A percentile compares a stretch with the other conserved stretches of the same genome.
Conservation (phyloP, 2,329 filamentous ascomycete species). For the Tolypocladium amazonense region DNA sequence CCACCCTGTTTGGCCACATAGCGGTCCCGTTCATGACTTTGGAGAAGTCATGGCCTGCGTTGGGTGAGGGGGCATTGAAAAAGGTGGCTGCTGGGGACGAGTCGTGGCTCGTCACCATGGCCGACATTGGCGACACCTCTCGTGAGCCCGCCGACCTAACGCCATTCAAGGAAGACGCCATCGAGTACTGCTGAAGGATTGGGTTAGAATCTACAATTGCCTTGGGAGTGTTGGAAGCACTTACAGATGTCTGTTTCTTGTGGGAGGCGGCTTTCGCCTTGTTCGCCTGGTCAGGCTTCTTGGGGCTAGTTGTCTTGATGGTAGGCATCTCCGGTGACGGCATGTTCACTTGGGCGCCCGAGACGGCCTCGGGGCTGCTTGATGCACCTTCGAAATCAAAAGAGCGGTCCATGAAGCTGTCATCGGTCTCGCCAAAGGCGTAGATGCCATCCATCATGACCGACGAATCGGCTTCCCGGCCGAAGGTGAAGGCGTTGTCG, state of each 20-base stretch:
- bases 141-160: conserved; percentile 35
- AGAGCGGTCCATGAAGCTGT: conserved; percentile 35
- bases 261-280: conserved; percentile 16
- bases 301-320: conserved; percentile 23
- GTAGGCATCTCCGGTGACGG: conserved; percentile 32
- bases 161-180: conserved; percentile 39
- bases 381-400: conserved; percentile 51
- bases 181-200: conserved; percentile 36
- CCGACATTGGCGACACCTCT: conserved; percentile 44
- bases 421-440: conserved; percentile 21
- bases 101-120: conserved; percentile 38
- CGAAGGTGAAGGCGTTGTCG: conserved; percentile 24
- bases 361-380: conserved; percentile 39
- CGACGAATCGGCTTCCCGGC: conserved; percentile 13
- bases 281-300: conserved; percentile 12
- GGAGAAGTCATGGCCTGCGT: conserved; percentile 27
- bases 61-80: conserved; percentile 37
- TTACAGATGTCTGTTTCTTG: conserved; percentile 32
- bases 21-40: conserved; percentile 16
- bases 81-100: conserved; percentile 36
- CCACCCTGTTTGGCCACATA: conserved; percentile 25
- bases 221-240: conserved; percentile 8
- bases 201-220: conserved; percentile 12
- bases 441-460: conserved; percentile 19
- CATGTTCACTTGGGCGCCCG: conserved; percentile 18